phyloP scores from a whole-genome alignment of 306 rosid species.

The Sicyos baderoa region DNA sequence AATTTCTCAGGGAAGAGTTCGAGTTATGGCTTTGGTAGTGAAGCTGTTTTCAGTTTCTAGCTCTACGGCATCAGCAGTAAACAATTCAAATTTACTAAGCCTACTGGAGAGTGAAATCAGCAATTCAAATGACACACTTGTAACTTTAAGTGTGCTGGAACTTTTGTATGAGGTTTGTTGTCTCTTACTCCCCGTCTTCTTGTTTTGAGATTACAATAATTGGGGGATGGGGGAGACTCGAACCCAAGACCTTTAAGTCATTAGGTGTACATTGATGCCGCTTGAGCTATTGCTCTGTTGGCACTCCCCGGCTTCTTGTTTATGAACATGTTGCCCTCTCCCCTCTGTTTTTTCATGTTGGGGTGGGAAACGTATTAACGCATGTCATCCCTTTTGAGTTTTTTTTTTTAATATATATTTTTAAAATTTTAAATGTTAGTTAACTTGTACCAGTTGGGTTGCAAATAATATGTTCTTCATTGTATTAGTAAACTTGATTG shows the following conservation, averaged over 20 bases:
- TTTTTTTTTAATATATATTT: neutral
- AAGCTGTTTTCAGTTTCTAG: constrained; percentile 72
- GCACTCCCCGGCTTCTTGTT: constrained; percentile 9
- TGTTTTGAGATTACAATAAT: too few species aligned
- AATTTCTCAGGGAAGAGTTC: constrained; percentile 65
- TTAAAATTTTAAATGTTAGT: neutral
- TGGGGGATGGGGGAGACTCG: too few species aligned
- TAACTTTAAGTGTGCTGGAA: constrained; percentile 73
- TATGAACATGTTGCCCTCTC: neutral
- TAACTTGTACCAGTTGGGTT: neutral
- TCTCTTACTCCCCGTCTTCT: constrained; percentile 16
- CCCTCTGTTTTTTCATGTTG: neutral
- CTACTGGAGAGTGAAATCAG: constrained; percentile 69
- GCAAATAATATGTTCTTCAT: too few species aligned
- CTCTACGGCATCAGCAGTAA: constrained; percentile 52
- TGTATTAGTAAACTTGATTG: neutral
- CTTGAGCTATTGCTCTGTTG: too few species aligned
- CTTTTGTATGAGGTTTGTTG: constrained; percentile 73
- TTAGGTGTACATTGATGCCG: too few species aligned
- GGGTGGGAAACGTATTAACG: neutral
- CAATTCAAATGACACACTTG: constrained; percentile 61
- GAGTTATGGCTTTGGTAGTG: constrained; percentile 78
- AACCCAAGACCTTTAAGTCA: too few species aligned
- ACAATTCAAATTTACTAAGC: constrained; percentile 54
- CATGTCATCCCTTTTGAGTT: neutral